Evolutionary conservation across 208 protist genomes (phyloP), one percentile per base, ranked within the genome.

Genomic region (Phytomonas francai): DNA sequence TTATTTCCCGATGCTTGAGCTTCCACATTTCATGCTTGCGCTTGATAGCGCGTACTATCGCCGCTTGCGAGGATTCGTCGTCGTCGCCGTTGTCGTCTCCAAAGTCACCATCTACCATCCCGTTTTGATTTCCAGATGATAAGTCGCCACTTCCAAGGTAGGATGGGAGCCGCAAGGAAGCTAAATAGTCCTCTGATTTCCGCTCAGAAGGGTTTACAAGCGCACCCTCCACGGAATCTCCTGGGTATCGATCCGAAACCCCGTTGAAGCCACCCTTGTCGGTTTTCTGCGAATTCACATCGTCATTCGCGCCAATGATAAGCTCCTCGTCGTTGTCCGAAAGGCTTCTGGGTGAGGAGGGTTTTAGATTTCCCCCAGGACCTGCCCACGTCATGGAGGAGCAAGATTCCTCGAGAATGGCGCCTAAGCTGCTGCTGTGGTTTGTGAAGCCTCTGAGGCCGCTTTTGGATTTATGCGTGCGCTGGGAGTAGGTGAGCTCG

Each of bases 11-110:
- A 70, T 92, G 84, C 56, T 82, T 75, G 62, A 93, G 70, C 59
- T 87, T 85, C 85, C 86, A 89, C 4, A 95, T 84, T 59, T 95
- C 83, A 39, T 92, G 87, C 59, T 87, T 87, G n/a, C 89, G 84
- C 28, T 80, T 51, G 0, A 92, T 71, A 2, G 86, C 77, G 0
- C 75, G 42, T 12, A 12, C 42, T 3, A 51, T 19, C 16, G 22
- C 25, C 62, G 28, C 51, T 39, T 29, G 31, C 2, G 69, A 73
- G 25, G 57, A 14, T 9, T 22, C 59, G 49, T 51, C 22, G 62
- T 61, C 61, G 31, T 63, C 69, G 6, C 12, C 42, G 9, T 34
- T 25, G 69, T 42, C 30, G 30, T 14, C 14, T 16, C 2, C 28
- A 31, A 28, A 8, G 51, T 66, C 39, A 11, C 32, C 7, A n/a